Conservation (phyloP, 495 filamentous ascomycete species). For the Xylaria scruposa region DNA sequence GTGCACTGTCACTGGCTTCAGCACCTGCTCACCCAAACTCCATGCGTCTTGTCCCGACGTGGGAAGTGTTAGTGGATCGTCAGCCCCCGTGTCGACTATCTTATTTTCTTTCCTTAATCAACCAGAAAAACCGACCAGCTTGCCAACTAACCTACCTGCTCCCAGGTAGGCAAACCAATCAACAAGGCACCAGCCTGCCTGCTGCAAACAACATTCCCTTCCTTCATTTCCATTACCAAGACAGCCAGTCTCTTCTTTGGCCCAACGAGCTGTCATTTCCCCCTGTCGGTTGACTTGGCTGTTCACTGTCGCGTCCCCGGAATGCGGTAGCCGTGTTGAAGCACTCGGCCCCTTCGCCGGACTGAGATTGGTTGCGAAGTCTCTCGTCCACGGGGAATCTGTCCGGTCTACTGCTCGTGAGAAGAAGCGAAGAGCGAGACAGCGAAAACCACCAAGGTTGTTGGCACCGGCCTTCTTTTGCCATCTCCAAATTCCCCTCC, state of each 20-base stretch:
- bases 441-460: not conserved
- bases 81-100: constrained; percentile 33
- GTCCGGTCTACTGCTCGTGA: not conserved
- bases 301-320: constrained; percentile 39
- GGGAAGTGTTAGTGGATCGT: constrained; percentile 38
- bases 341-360: constrained; percentile 61
- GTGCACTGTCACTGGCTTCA: constrained; percentile 8
- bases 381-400: constrained; percentile 26
- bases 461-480: constrained; percentile 19
- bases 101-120: constrained; percentile 42
- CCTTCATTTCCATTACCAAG: constrained; percentile 23
- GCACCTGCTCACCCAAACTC: not conserved
- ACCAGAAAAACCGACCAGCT: constrained; percentile 34
- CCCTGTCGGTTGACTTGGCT: constrained; percentile 18
- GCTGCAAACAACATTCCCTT: constrained; percentile 24
- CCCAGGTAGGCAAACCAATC: constrained; percentile 36
- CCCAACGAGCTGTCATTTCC: not conserved
- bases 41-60: constrained; percentile 19
- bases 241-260: constrained; percentile 21
- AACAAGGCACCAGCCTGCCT: constrained; percentile 27
- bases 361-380: constrained; percentile 53
- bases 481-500: constrained; percentile 21
- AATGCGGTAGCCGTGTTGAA: constrained; percentile 59
- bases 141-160: constrained; percentile 24
- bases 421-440: not conserved